Conservation (phyloP, 192 early-diverging fungal genomes). For the Funneliformis mosseae region DNA sequence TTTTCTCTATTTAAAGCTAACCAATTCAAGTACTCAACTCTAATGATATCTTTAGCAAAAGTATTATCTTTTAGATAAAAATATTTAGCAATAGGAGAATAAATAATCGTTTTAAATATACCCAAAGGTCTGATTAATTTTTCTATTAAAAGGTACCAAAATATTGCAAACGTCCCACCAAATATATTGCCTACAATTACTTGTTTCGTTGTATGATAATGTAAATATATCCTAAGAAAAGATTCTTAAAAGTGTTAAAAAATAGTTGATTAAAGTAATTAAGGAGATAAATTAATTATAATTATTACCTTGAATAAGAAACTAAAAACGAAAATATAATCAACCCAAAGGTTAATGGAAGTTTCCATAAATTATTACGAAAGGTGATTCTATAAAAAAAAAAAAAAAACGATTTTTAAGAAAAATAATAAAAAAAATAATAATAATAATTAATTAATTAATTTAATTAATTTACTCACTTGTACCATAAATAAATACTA, state of each 20-base stretch:
- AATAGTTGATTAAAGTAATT: background rate
- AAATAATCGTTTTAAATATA: slow-evolving; percentile 46
- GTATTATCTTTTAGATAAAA: slow-evolving; percentile 56
- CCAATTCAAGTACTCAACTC: slow-evolving; percentile 59
- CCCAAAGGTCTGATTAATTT: slow-evolving; percentile 44
- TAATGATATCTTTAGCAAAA: slow-evolving; percentile 45
- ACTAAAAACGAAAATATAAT: slow-evolving; percentile 36
- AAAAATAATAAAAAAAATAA: too few relatives aligned
- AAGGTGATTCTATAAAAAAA: slow-evolving; percentile 18
- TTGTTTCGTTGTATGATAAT: slow-evolving; percentile 74
- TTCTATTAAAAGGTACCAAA: slow-evolving; percentile 56
- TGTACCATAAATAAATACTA: slow-evolving; percentile 15
- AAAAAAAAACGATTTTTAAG: background rate
- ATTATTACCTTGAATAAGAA: slow-evolving; percentile 38
- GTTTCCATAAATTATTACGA: slow-evolving; percentile 42
- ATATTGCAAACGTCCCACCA: slow-evolving; percentile 57
- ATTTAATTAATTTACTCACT: background rate
- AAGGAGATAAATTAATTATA: background rate
- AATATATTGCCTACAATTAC: slow-evolving; percentile 64
- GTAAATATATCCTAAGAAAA: slow-evolving; percentile 61
- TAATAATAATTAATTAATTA: too few relatives aligned
- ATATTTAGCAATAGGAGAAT: slow-evolving; percentile 39
- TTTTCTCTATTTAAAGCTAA: slow-evolving; percentile 3
- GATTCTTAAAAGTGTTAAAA: slow-evolving; percentile 1
- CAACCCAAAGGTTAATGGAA: slow-evolving; percentile 35